Percentiles rank a stretch among this genome's conserved stretches.
phyloP scores from a whole-genome alignment of 768 basidiomycete genomes.

The Russula earlei region DNA sequence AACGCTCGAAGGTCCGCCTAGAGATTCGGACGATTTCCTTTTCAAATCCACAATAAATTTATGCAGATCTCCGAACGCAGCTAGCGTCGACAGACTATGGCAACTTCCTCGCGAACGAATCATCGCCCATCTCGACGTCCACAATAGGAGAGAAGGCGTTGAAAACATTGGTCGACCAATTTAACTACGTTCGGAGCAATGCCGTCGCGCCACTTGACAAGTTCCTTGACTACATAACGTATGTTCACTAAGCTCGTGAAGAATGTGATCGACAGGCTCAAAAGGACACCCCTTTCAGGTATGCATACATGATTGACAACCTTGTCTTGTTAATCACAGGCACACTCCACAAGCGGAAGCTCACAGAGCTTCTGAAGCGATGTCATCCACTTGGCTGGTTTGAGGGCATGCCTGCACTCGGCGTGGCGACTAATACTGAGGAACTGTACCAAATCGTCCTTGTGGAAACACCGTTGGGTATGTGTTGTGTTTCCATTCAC shows the following conservation, averaged over 20 bases:
- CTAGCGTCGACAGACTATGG: constrained; percentile 96
- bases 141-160: constrained; percentile 97
- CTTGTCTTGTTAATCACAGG: constrained; percentile 96
- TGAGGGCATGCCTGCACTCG: constrained; percentile 98
- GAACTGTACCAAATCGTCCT: constrained; percentile 95
- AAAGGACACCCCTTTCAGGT: constrained; percentile 38
- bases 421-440: constrained; percentile 97
- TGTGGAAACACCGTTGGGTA: constrained; percentile 95
- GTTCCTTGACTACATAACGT: constrained; percentile 98
- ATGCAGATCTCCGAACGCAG: constrained; percentile 86
- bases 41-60: neutral
- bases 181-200: constrained; percentile 88
- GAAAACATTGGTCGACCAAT: constrained; percentile 91
- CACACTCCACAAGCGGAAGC: constrained; percentile 93
- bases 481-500: constrained; percentile 30
- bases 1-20: constrained; percentile 73
- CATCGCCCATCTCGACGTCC: constrained; percentile 84
- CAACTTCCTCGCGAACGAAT: constrained; percentile 95
- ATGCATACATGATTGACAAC: constrained; percentile 99
- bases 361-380: constrained; percentile 89
- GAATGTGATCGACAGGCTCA: neutral
- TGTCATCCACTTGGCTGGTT: constrained; percentile 97
- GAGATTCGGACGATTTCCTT: neutral
- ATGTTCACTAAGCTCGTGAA: constrained; percentile 27
- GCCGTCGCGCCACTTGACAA: constrained; percentile 84